Base-by-base conservation (phyloP, 352 stramenopile genomes). In the Globisporangium rhizosaccharum region DNA sequence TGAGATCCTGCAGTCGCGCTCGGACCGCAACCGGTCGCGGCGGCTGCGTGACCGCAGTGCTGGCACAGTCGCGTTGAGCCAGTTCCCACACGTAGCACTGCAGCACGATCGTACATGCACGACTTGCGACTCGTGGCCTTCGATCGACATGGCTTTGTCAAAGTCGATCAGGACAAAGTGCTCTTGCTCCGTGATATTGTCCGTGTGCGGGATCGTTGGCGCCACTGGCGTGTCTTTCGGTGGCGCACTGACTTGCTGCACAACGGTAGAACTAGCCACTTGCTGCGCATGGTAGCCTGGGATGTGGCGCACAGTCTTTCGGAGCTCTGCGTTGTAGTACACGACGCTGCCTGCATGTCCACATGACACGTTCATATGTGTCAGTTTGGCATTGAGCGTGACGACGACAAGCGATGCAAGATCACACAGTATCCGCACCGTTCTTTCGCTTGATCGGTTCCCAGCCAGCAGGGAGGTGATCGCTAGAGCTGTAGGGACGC, bases 121-220 rank as follows among this genome's bases (percentile, higher is more conserved):
- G 25, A 92, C 73, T 80, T 96, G 88, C 6, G 85, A 91, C 53
- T 96, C 87, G 49, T 92, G 76, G 9, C 87, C 85, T 39, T 94
- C 84, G 42, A 96, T 83, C 11, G 61, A 72, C 61, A 89, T 83
- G 7, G 82, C 79, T 51, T 79, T 90, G 53, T 72, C 70, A 61
- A 95, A 96, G 60, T 96, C 73, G 42, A 96, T 92, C 0, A 84
- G 86, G 18, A 92, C 67, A 41, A 79, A 87, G 3, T 87, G 66
- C 52, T 87, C 75, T 20, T 84, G 75, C 47, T 92, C 79, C 14
- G 57, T 70, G 58, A 63, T 44, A 11, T 10, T 12, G 33, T 75
- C 69, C 30, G 65, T 55, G 41, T 76, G 68, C 2, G 62, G 53
- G 10, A 59, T 55, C 42, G 39, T 41, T 23, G 48, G 70, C 49